phyloP scores from a whole-genome alignment of 2,329 filamentous ascomycete genomes.

The Ceratocystis lukuohia region DNA sequence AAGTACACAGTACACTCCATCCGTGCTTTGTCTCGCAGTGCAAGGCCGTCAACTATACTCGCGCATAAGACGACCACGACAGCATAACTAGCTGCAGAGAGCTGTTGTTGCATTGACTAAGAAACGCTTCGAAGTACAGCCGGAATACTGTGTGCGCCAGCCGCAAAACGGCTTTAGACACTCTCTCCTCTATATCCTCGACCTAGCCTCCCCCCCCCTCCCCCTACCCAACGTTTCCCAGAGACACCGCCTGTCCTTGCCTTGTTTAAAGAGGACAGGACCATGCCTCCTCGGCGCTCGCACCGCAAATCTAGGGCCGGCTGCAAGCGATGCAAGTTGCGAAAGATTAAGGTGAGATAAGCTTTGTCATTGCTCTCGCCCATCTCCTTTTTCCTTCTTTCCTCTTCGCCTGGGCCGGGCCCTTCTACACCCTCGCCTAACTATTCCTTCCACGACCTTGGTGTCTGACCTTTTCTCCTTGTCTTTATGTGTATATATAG shows the following conservation, averaged over 20 bases:
- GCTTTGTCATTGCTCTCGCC: not conserved
- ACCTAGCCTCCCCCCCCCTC: not conserved
- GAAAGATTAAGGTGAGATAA: constrained; percentile 51
- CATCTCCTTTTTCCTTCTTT: not conserved
- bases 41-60: too few relatives aligned
- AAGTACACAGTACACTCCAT: not conserved
- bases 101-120: not conserved
- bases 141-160: not conserved
- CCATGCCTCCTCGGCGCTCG: constrained; percentile 51
- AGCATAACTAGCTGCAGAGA: not conserved
- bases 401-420: not conserved
- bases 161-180: not conserved
- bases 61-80: not conserved
- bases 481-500: constrained; percentile 25
- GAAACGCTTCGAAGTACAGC: not conserved
- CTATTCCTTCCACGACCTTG: not conserved
- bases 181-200: not conserved
- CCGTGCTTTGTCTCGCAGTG: too few relatives aligned
- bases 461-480: not conserved
- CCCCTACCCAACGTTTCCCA: not conserved
- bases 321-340: constrained; percentile 50
- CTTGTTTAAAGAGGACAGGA: constrained; percentile 13
- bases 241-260: not conserved
- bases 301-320: constrained; percentile 59
- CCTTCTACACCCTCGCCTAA: not conserved